Evolutionary conservation across 805 yeast species (phyloP).

Genomic region (Ogataea neopini): DNA sequence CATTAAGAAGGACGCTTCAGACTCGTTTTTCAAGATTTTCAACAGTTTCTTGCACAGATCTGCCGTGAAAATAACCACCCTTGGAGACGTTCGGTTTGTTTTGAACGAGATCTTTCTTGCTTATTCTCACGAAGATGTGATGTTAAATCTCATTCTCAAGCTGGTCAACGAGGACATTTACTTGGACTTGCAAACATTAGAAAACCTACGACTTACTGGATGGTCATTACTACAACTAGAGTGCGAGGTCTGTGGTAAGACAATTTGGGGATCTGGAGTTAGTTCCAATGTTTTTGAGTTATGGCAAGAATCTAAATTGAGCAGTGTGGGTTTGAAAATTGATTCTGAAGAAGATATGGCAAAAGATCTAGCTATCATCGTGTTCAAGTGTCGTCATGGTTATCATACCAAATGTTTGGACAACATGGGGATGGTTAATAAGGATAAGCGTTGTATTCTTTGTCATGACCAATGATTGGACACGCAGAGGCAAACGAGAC

Average conservation of each 20-base stretch:
- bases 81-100: constrained; percentile 60
- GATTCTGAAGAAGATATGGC: constrained; percentile 11
- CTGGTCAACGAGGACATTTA: constrained; percentile 60
- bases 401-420: constrained; percentile 61
- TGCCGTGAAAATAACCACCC: constrained; percentile 47
- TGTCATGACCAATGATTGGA: no score
- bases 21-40: constrained; percentile 55
- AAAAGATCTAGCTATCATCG: constrained; percentile 39
- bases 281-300: constrained; percentile 48
- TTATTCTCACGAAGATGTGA: constrained; percentile 61
- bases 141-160: constrained; percentile 50
- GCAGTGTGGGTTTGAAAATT: constrained; percentile 13
- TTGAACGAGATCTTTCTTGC: constrained; percentile 64
- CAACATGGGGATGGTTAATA: constrained; percentile 42
- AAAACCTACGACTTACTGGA: constrained; percentile 51
- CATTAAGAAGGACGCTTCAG: constrained; percentile 27
- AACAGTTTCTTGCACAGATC: constrained; percentile 54
- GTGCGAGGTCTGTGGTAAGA: constrained; percentile 78
- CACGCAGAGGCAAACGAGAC: no score
- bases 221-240: constrained; percentile 57
- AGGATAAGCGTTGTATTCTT: constrained; percentile 39
- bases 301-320: constrained; percentile 51
- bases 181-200: constrained; percentile 44
- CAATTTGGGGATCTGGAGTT: constrained; percentile 68
- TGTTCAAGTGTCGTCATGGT: constrained; percentile 67